phyloP scores from a whole-genome alignment of 768 basidiomycete genomes.

The Hygrocybe coccinea region DNA sequence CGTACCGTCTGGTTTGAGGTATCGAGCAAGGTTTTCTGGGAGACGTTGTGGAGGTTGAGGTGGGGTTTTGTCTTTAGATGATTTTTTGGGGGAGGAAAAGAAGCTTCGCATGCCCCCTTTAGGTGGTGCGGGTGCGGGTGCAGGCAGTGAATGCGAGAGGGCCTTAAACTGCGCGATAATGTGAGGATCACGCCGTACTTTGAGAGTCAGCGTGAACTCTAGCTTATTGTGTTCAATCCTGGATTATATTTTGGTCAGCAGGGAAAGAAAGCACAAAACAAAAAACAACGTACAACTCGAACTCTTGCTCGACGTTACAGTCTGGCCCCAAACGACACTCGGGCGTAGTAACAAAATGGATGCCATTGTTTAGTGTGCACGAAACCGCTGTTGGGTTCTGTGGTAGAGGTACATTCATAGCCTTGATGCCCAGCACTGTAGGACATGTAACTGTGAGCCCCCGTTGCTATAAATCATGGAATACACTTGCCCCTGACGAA shows the following conservation, averaged over 20 bases:
- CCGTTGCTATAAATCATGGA: background rate
- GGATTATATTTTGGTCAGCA: background rate
- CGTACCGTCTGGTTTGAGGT: conserved; percentile 80
- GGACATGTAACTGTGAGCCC: conserved; percentile 6
- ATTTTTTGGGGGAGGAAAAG: conserved; percentile 71
- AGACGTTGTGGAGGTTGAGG: conserved; percentile 35
- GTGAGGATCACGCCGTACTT: conserved; percentile 82
- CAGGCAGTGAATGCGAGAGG: conserved; percentile 45
- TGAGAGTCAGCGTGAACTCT: conserved; percentile 88
- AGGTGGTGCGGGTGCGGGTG: conserved; percentile 40
- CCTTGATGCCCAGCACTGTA: conserved; percentile 71
- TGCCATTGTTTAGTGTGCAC: conserved; percentile 92
- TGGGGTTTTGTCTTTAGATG: conserved; percentile 44
- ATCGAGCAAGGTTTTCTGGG: conserved; percentile 74
- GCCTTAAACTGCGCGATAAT: conserved; percentile 74
- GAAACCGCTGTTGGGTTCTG: conserved; percentile 67
- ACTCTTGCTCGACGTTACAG: conserved; percentile 77
- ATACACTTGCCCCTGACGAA: conserved; percentile 76
- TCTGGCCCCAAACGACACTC: conserved; percentile 58
- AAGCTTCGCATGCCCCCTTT: conserved; percentile 70
- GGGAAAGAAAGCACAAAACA: background rate
- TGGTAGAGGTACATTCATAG: conserved; percentile 74
- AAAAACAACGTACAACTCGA: conserved; percentile 71
- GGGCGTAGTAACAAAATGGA: conserved; percentile 91
- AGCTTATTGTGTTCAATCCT: conserved; percentile 93